Percentiles rank a stretch among this genome's conserved stretches.
These are phyloP conservation scores for Magnaporthiopsis incrustans DNA, from an alignment of 2,329 filamentous ascomycete species.

Conservation along the genomic window DNA sequence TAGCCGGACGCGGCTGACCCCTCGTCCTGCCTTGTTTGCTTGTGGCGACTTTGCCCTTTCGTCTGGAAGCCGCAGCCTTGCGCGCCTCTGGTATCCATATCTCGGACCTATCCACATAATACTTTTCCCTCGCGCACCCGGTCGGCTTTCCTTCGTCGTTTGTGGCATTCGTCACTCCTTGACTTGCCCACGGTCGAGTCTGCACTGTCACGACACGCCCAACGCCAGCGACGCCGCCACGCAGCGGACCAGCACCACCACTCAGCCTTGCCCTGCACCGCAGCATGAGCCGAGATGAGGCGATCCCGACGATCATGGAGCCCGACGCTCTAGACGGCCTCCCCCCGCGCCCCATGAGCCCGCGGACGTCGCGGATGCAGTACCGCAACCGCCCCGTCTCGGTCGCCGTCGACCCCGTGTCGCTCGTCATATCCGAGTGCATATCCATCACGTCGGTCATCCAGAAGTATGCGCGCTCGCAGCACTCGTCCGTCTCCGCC, in stretches of 20 bases:
- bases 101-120: too few species aligned
- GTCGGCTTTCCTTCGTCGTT: too few species aligned
- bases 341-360: constrained; percentile 17
- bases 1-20: neutral
- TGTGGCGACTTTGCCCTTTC: neutral
- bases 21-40: neutral
- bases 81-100: neutral
- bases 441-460: constrained; percentile 97
- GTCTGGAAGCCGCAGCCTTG: neutral
- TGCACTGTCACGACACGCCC: too few species aligned
- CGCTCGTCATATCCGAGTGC: constrained; percentile 94
- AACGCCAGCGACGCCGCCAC: too few species aligned
- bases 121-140: too few species aligned
- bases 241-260: too few species aligned
- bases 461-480: constrained; percentile 94
- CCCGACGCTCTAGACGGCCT: constrained; percentile 9
- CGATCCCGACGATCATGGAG: constrained; percentile 19
- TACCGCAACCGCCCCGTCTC: constrained; percentile 57
- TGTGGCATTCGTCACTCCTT: too few species aligned
- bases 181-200: too few species aligned
- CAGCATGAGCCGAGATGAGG: constrained; percentile 29
- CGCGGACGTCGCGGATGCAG: constrained; percentile 38
- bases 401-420: constrained; percentile 83
- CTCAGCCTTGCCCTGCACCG: neutral
- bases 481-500: constrained; percentile 90